These are phyloP conservation scores for Leccinellum albellum DNA, from an alignment of 768 basidiomycete genomes.

Conservation along the genomic window DNA sequence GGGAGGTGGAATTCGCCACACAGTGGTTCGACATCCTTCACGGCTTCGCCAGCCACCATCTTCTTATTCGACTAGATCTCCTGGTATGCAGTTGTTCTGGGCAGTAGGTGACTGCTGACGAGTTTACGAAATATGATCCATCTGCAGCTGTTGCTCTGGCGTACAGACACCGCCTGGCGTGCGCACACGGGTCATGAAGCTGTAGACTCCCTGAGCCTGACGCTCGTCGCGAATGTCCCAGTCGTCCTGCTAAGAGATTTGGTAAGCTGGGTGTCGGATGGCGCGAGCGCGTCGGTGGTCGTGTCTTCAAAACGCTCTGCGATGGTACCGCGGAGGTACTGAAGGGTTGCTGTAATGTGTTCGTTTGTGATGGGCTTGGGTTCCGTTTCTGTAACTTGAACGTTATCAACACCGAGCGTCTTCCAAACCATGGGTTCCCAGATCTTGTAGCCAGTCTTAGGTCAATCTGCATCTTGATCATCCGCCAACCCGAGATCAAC, in stretches of 20 bases:
- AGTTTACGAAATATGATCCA: slow-evolving; percentile 82
- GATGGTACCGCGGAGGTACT: slow-evolving; percentile 93
- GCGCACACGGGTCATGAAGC: slow-evolving; percentile 98
- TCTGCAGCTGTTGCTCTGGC: slow-evolving; percentile 88
- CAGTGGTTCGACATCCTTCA: slow-evolving; percentile 94
- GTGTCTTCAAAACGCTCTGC: slow-evolving; percentile 83
- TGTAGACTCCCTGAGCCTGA: slow-evolving; percentile 82
- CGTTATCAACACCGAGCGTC: slow-evolving; percentile 82
- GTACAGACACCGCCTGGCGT: slow-evolving; percentile 95
- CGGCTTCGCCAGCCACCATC: slow-evolving; percentile 86
- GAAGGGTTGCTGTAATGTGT: slow-evolving; percentile 96
- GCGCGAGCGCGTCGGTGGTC: slow-evolving; percentile 85
- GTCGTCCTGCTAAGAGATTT: slow-evolving; percentile 99
- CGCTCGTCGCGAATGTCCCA: slow-evolving; percentile 98
- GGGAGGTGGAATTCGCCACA: slow-evolving; percentile 98
- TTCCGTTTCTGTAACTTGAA: slow-evolving; percentile 88
- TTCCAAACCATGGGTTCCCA: slow-evolving; percentile 97
- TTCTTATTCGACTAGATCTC: slow-evolving; percentile 99
- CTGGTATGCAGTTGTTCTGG: slow-evolving; percentile 90
- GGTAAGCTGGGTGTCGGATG: slow-evolving; percentile 90
- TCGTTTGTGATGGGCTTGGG: slow-evolving; percentile 98
- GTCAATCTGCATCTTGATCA: slow-evolving; percentile 96
- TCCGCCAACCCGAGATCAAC: slow-evolving; percentile 82
- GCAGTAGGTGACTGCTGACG: slow-evolving; percentile 83
- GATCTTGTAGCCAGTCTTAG: slow-evolving; percentile 92